Conservation (phyloP, 805 yeast species). For the Hermanozyma aechmeae region DNA sequence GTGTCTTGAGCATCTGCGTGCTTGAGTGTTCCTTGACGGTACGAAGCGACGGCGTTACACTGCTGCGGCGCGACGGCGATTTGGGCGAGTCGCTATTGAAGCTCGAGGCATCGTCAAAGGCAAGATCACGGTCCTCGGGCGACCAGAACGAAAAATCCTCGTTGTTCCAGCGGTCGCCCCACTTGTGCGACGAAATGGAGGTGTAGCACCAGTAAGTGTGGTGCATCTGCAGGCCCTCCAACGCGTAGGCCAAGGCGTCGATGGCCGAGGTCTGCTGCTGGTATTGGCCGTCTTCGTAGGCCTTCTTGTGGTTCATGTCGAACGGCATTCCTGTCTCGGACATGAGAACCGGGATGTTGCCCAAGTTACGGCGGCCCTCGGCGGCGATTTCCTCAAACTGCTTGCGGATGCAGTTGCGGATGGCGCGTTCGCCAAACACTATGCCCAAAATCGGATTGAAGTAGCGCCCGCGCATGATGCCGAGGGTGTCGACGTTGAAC, state of each 20-base stretch:
- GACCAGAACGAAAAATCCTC: constrained; percentile 92
- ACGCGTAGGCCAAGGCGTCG: constrained; percentile 72
- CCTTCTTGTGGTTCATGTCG: constrained; percentile 79
- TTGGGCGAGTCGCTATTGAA: constrained; percentile 10
- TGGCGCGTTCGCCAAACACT: constrained; percentile 74
- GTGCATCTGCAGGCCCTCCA: constrained; percentile 64
- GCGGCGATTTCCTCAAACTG: constrained; percentile 60
- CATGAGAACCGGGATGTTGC: constrained; percentile 67
- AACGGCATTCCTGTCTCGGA: constrained; percentile 97
- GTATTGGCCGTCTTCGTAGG: constrained; percentile 61
- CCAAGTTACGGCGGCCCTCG: constrained; percentile 58
- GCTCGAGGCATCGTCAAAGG: constrained; percentile 8
- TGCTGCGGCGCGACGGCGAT: constrained; percentile 2
- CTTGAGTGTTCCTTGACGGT: constrained; percentile 5
- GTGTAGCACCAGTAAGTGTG: constrained; percentile 86
- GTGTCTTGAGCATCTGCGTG: constrained; percentile 4
- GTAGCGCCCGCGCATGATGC: constrained; percentile 74
- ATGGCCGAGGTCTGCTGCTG: constrained; percentile 69
- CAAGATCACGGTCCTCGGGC: constrained; percentile 40
- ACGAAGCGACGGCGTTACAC: constrained; percentile 7
- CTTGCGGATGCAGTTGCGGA: constrained; percentile 58
- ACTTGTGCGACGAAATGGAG: constrained; percentile 59
- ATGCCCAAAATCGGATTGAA: constrained; percentile 62
- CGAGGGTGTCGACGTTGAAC: constrained; percentile 84
- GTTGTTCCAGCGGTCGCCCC: constrained; percentile 92